These are phyloP conservation scores for Lachnellula arida DNA, from an alignment of 2,329 filamentous ascomycete species.

Conservation along the genomic window DNA sequence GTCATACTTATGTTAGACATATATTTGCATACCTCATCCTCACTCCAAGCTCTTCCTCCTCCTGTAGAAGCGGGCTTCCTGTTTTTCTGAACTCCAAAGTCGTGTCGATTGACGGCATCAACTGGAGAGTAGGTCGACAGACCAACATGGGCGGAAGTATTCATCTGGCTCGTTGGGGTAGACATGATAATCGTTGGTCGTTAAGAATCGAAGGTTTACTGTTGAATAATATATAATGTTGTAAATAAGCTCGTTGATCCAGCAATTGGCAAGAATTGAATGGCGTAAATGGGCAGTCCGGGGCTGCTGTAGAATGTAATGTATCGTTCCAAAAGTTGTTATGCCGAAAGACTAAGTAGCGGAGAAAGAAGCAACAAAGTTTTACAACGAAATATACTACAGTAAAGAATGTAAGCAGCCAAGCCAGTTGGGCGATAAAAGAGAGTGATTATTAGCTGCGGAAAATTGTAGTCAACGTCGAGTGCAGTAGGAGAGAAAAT, in stretches of 20 bases:
- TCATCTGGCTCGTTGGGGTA: constrained; percentile 31
- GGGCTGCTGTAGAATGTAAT: constrained; percentile 44
- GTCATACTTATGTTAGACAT: background rate
- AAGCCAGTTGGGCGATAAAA: constrained; percentile 49
- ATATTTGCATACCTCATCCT: constrained; percentile 62
- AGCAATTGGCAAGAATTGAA: constrained; percentile 31
- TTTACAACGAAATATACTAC: constrained; percentile 31
- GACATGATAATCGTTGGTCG: constrained; percentile 31
- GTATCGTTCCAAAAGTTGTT: constrained; percentile 22
- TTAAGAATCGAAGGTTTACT: constrained; percentile 18
- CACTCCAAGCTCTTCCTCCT: constrained; percentile 77
- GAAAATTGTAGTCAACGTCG: constrained; percentile 31
- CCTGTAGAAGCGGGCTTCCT: constrained; percentile 66
- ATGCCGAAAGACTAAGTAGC: constrained; percentile 9
- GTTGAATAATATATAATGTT: constrained; percentile 14
- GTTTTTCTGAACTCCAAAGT: constrained; percentile 58
- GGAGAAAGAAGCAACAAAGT: constrained; percentile 27
- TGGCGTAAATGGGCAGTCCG: constrained; percentile 36
- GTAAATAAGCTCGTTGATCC: constrained; percentile 27
- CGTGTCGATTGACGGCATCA: constrained; percentile 53
- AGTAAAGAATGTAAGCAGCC: constrained; percentile 49
- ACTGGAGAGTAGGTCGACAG: constrained; percentile 34
- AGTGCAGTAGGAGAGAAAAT: constrained; percentile 29
- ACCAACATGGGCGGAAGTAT: constrained; percentile 28
- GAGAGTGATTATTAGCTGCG: constrained; percentile 38